A percentile compares a stretch with the other conserved stretches of the same genome.
These are phyloP conservation scores for Apiotrichum sp. DNA, from an alignment of 1,284 basidiomycete genomes.

Conservation along the genomic window DNA sequence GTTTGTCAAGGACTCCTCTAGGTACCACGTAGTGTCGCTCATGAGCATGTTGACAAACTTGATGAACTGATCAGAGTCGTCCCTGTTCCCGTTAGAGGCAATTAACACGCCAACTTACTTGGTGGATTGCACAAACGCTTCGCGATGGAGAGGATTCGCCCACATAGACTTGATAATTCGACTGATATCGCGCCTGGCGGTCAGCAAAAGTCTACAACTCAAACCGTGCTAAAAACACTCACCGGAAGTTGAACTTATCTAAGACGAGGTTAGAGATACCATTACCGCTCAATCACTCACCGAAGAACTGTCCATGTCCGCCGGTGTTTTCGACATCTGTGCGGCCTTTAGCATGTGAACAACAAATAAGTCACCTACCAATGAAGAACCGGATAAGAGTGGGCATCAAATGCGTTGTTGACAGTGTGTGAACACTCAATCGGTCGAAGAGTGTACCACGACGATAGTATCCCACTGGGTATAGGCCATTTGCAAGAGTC, in stretches of 20 bases:
- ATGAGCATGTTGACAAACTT: constrained; percentile 97
- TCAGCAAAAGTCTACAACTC: background rate
- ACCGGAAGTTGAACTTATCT: constrained; percentile 43
- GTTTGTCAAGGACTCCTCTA: constrained; percentile 91
- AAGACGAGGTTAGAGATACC: background rate
- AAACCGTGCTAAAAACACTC: background rate
- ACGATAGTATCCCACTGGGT: constrained; percentile 66
- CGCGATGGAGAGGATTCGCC: constrained; percentile 78
- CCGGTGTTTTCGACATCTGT: constrained; percentile 95
- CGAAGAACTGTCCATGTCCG: constrained; percentile 92
- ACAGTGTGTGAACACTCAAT: constrained; percentile 77
- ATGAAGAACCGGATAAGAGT: constrained; percentile 94
- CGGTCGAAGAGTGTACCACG: constrained; percentile 74
- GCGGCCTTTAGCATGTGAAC: background rate
- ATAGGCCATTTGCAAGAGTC: constrained; percentile 77
- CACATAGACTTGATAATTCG: constrained; percentile 80
- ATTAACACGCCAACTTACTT: constrained; percentile 51
- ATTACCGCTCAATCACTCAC: constrained; percentile 51
- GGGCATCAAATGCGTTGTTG: constrained; percentile 82
- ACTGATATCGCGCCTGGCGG: constrained; percentile 67
- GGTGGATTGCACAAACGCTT: constrained; percentile 71
- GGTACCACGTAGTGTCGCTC: constrained; percentile 97
- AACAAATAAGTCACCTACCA: constrained; percentile 52
- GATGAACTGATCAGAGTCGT: constrained; percentile 83
- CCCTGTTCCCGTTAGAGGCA: constrained; percentile 49